phyloP scores from a whole-genome alignment of 1,284 basidiomycete genomes.

The Rhodotorula sp. region DNA sequence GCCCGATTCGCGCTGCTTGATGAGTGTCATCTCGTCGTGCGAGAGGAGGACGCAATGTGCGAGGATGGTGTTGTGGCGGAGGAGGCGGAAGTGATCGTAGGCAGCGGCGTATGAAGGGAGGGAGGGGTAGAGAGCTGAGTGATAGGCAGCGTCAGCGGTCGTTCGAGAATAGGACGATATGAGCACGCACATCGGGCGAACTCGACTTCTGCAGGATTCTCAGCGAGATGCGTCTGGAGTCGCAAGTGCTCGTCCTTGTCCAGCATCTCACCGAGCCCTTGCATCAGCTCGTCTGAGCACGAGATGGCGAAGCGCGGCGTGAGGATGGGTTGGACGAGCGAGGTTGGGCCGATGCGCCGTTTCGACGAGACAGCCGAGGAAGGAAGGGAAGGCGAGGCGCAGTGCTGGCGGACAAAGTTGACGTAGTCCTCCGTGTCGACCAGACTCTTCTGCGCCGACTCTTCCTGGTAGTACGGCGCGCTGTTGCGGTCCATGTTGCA shows the following conservation, averaged over 20 bases:
- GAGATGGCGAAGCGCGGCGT: constrained; percentile 95
- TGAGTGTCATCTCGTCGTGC: constrained; percentile 67
- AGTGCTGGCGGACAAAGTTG: constrained; percentile 59
- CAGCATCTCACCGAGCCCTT: constrained; percentile 61
- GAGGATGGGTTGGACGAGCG: constrained; percentile 80
- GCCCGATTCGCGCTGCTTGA: constrained; percentile 67
- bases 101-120: constrained; percentile 55
- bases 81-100: constrained; percentile 76
- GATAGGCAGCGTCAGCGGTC: neutral
- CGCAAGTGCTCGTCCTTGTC: constrained; percentile 56
- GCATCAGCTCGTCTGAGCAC: constrained; percentile 74
- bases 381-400: constrained; percentile 8
- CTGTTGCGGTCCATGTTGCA: constrained; percentile 89
- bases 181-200: constrained; percentile 42
- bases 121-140: constrained; percentile 45
- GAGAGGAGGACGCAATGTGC: constrained; percentile 86
- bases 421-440: constrained; percentile 66
- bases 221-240: constrained; percentile 91
- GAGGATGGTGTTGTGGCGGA: constrained; percentile 77
- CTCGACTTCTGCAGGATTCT: constrained; percentile 74
- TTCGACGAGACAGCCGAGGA: neutral
- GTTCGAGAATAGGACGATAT: too few species aligned
- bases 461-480: constrained; percentile 71
- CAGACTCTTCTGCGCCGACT: constrained; percentile 58
- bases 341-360: constrained; percentile 26